Conservation (phyloP, 257 asterid species). For the Fraxinus americana region DNA sequence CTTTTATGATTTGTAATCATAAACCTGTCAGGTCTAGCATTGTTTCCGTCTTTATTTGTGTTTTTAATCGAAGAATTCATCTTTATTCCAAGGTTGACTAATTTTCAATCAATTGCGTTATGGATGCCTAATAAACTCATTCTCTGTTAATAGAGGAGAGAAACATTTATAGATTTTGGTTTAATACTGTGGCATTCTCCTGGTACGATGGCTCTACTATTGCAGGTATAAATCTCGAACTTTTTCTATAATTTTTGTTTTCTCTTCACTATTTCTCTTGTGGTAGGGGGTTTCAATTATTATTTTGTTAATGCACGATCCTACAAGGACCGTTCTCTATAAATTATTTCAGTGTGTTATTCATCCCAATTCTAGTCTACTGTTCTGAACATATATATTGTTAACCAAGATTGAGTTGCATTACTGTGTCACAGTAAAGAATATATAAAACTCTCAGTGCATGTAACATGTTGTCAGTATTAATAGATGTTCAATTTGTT, state of each 20-base stretch:
- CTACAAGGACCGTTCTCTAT: background rate
- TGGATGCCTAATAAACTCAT: conserved; percentile 4
- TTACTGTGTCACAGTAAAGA: background rate
- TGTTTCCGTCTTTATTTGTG: background rate
- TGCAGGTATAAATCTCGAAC: conserved; percentile 36
- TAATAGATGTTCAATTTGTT: background rate
- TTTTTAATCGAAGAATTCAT: background rate
- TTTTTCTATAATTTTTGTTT: background rate
- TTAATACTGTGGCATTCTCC: conserved; percentile 41
- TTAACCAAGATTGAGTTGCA: conserved; percentile 6
- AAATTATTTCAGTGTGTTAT: background rate
- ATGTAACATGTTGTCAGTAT: background rate
- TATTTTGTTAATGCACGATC: background rate
- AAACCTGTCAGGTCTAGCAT: background rate
- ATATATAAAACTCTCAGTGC: background rate
- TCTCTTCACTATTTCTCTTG: conserved; percentile 3
- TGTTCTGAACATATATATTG: background rate
- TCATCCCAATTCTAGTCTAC: conserved; percentile 2
- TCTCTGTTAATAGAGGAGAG: conserved; percentile 26
- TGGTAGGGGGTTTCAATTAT: background rate
- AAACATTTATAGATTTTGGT: conserved; percentile 31
- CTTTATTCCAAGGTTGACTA: background rate
- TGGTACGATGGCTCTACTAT: conserved; percentile 44
- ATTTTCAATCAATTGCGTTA: background rate
- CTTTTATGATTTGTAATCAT: background rate